phyloP scores from a whole-genome alignment of 2,329 filamentous ascomycete species.

The Xylaria hypoxylon region DNA sequence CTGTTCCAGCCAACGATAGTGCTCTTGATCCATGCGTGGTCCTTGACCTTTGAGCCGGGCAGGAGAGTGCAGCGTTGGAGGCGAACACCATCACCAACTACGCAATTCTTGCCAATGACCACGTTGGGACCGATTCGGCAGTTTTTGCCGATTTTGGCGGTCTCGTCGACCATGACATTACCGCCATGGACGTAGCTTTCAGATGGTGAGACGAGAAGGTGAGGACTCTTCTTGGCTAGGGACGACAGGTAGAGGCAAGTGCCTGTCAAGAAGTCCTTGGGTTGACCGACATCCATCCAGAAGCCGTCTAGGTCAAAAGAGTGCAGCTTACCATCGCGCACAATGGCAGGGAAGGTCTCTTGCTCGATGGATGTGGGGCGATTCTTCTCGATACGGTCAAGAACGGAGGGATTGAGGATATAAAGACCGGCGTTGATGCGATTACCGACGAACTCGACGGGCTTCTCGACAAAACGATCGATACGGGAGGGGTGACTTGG shows the following conservation, averaged over 20 bases:
- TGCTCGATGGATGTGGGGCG: constrained; percentile 98
- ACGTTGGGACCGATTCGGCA: constrained; percentile 98
- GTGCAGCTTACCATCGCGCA: constrained; percentile 89
- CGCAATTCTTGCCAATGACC: constrained; percentile 91
- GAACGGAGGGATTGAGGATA: constrained; percentile 92
- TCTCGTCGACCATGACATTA: constrained; percentile 94
- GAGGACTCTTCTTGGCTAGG: constrained; percentile 88
- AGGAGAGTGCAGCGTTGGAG: constrained; percentile 93
- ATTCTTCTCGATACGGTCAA: constrained; percentile 87
- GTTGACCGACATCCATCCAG: constrained; percentile 99
- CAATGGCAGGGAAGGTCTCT: constrained; percentile 97
- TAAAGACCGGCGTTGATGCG: constrained; percentile 99
- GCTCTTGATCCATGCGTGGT: constrained; percentile 98
- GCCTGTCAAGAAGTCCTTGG: constrained; percentile 96
- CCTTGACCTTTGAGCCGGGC: constrained; percentile 92
- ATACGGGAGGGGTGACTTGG: constrained; percentile 90
- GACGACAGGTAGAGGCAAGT: constrained; percentile 97
- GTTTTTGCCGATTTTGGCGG: constrained; percentile 97
- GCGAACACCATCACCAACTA: constrained; percentile 92
- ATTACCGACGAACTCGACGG: constrained; percentile 97
- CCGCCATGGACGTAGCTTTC: constrained; percentile 90
- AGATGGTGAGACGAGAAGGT: constrained; percentile 78
- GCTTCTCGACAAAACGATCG: constrained; percentile 99
- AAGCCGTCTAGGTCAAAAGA: constrained; percentile 97
- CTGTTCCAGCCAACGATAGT: constrained; percentile 99